Percentiles rank a stretch among this genome's conserved stretches.
These are phyloP conservation scores for Aureobasidium subglaciale DNA, from an alignment of 2,329 filamentous ascomycete species.

Conservation along the genomic window DNA sequence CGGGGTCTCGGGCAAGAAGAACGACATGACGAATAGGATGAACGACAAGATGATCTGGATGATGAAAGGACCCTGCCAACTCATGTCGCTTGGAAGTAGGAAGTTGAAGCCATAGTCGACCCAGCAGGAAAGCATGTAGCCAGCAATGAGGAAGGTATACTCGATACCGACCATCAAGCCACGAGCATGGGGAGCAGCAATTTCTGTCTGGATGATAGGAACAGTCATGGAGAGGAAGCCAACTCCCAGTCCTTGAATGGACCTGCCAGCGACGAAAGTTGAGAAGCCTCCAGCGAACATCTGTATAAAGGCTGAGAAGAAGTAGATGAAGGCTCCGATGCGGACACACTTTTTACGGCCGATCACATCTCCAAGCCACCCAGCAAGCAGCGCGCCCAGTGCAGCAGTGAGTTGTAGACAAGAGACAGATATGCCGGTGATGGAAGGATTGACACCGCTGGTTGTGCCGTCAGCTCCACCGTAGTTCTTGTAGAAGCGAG, in stretches of 20 bases:
- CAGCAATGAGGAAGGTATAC: conserved; percentile 88
- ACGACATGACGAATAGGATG: conserved; percentile 70
- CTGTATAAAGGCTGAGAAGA: conserved; percentile 56
- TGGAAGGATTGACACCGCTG: conserved; percentile 30
- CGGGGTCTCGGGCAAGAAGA: conserved; percentile 89
- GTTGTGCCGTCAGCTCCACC: conserved; percentile 31
- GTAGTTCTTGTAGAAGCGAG: conserved; percentile 33
- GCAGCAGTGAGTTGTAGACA: conserved; percentile 88
- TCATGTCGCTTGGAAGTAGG: conserved; percentile 65
- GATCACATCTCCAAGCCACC: conserved; percentile 79
- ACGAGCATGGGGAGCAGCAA: conserved; percentile 83
- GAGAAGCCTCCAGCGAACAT: conserved; percentile 68
- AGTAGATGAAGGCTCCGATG: conserved; percentile 33
- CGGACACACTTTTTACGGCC: conserved; percentile 79
- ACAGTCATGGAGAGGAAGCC: conserved; percentile 40
- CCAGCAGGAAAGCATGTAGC: conserved; percentile 90
- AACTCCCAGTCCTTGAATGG: conserved; percentile 39
- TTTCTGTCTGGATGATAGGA: conserved; percentile 43
- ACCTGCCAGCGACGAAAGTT: conserved; percentile 59
- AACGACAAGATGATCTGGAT: conserved; percentile 90
- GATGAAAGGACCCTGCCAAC: conserved; percentile 78
- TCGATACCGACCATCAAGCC: conserved; percentile 93
- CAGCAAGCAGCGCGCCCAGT: conserved; percentile 75
- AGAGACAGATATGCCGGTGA: conserved; percentile 79
- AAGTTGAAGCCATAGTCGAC: conserved; percentile 92